Base-by-base conservation (phyloP, 1,284 basidiomycete genomes). In the Pulchroboletus neoregius region DNA sequence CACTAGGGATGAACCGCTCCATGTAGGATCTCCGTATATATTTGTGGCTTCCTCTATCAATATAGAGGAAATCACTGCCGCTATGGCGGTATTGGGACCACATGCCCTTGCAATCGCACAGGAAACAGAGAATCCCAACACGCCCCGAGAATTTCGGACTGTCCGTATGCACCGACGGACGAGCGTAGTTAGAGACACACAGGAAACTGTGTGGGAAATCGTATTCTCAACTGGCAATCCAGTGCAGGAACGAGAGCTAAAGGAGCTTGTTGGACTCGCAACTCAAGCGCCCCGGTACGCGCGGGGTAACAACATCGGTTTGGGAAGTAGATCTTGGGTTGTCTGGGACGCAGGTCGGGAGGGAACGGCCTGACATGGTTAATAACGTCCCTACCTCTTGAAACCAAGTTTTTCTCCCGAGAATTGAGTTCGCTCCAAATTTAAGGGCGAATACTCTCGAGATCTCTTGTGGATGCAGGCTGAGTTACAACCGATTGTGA, bases 91-190 rank as follows among this genome's bases (percentile, higher is more conserved):
- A 11, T 27, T 60, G 40, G 58, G 58, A 22, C 39, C 39, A 22
- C 56, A 60, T 39, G 62, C 56, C 4, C 46, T 60, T 40, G 58
- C 58, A n/a, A 48, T 65, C 22, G 38, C 60, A 26, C 55, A 13
- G 11, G 53, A 48, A 41, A 16, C 44, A 4, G 36, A 20, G n/a
- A 38, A 23, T 6, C 16, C 39, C 12, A 18, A 32, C 9, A 23
- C 28, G 7, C 16, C 42, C 23, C 43, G 16, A 16, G 18, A n/a
- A 13, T 60, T 60, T 15, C 39, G 22, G 9, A 60, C 55, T 22
- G 60, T 64, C 18, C 58, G 58, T n/a, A 46, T 64, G 61, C 36
- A 39, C 20, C 18, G 12, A 16, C 41, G 15, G 31, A 23, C 23
- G 26, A 34, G n/a, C 6, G 5, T 18, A 12, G 15, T n/a, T n/a